phyloP scores from a whole-genome alignment of 2,329 filamentous ascomycete species.

The Trichoderma sp. region DNA sequence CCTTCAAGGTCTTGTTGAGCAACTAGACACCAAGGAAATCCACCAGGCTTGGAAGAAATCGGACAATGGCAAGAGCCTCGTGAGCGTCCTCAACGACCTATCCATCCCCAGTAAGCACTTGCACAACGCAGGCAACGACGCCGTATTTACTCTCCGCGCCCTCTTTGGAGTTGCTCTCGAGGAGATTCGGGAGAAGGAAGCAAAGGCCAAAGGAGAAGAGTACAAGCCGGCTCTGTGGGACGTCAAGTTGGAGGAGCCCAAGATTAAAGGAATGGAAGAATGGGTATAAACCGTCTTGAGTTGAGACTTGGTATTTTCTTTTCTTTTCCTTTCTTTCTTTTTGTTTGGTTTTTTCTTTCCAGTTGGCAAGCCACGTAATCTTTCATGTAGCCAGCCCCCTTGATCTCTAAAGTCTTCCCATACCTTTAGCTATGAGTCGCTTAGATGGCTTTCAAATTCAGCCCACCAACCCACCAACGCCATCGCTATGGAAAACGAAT shows the following conservation, averaged over 20 bases:
- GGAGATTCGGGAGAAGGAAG: constrained; percentile 24
- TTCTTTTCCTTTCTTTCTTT: neutral
- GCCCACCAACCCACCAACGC: constrained; percentile 34
- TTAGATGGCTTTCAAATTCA: constrained; percentile 25
- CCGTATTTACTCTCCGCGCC: constrained; percentile 71
- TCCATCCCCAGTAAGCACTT: constrained; percentile 61
- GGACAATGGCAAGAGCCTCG: constrained; percentile 54
- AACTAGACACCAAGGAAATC: constrained; percentile 70
- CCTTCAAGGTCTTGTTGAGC: constrained; percentile 54
- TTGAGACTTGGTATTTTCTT: constrained; percentile 19
- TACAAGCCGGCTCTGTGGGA: constrained; percentile 20
- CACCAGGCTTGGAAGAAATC: constrained; percentile 61
- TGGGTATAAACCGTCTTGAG: constrained; percentile 11
- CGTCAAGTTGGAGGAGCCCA: neutral
- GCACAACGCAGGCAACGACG: constrained; percentile 90
- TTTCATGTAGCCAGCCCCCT: neutral
- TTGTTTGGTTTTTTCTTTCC: neutral
- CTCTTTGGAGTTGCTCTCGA: constrained; percentile 53
- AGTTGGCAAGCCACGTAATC: neutral
- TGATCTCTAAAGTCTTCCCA: constrained; percentile 6
- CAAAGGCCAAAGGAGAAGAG: constrained; percentile 20
- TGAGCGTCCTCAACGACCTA: constrained; percentile 59
- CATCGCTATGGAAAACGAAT: constrained; percentile 43
- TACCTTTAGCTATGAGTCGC: neutral
- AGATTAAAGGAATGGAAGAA: constrained; percentile 11